A percentile compares a stretch with the other conserved stretches of the same genome.
These are phyloP conservation scores for Vigna mungo DNA, from an alignment of 306 rosid species.

Conservation along the genomic window DNA sequence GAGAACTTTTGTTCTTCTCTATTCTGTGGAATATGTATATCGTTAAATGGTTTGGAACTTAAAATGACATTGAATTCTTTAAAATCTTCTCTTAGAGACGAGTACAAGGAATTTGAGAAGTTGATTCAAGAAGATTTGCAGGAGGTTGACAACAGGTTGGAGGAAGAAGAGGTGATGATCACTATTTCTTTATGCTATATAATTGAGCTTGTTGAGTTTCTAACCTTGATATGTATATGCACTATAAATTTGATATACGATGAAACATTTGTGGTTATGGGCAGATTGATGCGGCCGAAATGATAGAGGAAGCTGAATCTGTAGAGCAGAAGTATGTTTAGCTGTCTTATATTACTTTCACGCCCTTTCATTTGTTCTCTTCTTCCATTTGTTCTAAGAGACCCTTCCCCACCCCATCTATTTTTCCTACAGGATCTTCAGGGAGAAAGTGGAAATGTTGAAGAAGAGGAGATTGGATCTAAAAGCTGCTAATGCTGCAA, in stretches of 20 bases:
- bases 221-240: constrained; percentile 5
- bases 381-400: constrained; percentile 17
- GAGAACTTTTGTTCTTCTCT: background rate
- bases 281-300: constrained; percentile 93
- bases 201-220: background rate
- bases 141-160: constrained; percentile 90
- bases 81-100: constrained; percentile 67
- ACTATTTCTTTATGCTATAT: constrained; percentile 32
- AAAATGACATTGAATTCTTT: constrained; percentile 42
- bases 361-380: constrained; percentile 1
- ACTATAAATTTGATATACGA: constrained; percentile 25
- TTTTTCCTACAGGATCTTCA: constrained; percentile 56
- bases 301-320: constrained; percentile 87
- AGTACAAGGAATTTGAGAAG: constrained; percentile 95
- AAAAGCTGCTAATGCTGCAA: constrained; percentile 62
- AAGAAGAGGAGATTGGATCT: constrained; percentile 74
- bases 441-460: constrained; percentile 77
- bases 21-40: constrained; percentile 11
- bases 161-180: constrained; percentile 88
- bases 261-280: constrained; percentile 36
- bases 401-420: background rate
- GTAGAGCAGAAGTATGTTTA: constrained; percentile 76
- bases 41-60: constrained; percentile 26
- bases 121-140: constrained; percentile 91
- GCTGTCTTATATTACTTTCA: background rate